Evolutionary conservation across 2,329 filamentous ascomycete genomes (phyloP).

Genomic region (Aspergillus unguis): DNA sequence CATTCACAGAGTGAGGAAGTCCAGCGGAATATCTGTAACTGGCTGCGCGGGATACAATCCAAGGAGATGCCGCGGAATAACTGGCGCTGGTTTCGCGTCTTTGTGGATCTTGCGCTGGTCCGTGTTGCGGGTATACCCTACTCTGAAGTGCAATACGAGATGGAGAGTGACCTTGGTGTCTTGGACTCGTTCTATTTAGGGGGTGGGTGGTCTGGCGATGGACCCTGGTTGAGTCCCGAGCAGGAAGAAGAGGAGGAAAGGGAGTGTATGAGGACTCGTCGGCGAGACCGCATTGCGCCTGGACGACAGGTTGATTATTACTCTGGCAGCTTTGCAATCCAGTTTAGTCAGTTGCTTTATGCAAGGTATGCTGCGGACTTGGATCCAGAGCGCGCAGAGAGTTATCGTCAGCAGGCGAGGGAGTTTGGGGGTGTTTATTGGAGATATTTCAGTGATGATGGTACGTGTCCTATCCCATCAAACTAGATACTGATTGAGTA

Average conservation of each 20-base stretch:
- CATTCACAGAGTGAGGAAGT: conserved; percentile 10
- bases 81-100: conserved; percentile 20
- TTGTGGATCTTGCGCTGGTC: conserved; percentile 16
- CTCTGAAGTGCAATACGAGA: background rate
- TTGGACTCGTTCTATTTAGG: conserved; percentile 17
- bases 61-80: conserved; percentile 18
- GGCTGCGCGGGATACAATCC: conserved; percentile 13
- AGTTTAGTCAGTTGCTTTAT: conserved; percentile 20
- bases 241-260: background rate
- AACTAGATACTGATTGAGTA: background rate
- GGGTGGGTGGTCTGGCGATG: conserved; percentile 17
- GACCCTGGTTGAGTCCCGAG: conserved; percentile 8
- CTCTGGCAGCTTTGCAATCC: conserved; percentile 20
- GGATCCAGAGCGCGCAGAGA: conserved; percentile 3
- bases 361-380: conserved; percentile 8
- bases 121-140: conserved; percentile 6
- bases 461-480: background rate
- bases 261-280: background rate
- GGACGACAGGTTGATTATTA: conserved; percentile 19
- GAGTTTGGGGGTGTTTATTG: conserved; percentile 15
- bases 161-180: conserved; percentile 12
- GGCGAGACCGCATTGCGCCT: background rate
- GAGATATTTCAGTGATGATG: conserved; percentile 15
- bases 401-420: conserved; percentile 13
- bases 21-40: conserved; percentile 11